Evolutionary conservation across 352 stramenopile genomes (phyloP), one percentile per base, ranked within the genome.

Genomic region (Phytophthora citrophthora): DNA sequence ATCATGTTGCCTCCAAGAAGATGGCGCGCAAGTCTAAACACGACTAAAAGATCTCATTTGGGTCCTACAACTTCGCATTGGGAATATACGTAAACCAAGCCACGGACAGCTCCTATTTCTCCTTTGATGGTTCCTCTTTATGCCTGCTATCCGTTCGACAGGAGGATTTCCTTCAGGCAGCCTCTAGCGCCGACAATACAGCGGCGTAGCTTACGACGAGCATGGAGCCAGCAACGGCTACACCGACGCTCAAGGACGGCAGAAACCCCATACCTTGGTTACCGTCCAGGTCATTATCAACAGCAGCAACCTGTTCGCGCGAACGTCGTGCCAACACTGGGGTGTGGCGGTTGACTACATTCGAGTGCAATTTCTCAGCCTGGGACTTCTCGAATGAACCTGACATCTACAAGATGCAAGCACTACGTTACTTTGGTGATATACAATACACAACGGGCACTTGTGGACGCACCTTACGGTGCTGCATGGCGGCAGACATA

Each of bases 401-500:
- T n/a, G 72, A 69, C 31, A 58, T 50, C 78, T 87, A 59, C 26
- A 3, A 16, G 16, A 50, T 20, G 13, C 15, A 31, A 26, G 16
- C n/a, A 15, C 4, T 36, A 8, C 61, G 43, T 18, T 8, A 48
- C 11, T 54, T 15, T 20, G 16, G 2, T 36, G 26, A 6, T 7
- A 26, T 32, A 20, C 23, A 29, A 5, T 13, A 20, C 13, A 49
- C 11, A 6, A 7, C 7, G 36, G 13, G 10, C 0, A 20, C 11
- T 7, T 39, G 12, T 24, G 18, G 2, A 31, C 54, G 10, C 51
- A 84, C 82, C 43, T 76, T 86, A 65, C 81, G 81, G 45, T 92
- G 79, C 56, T 90, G 81, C 46, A 74, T 52, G 16, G 76, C 83
- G 12, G 79, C 73, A 49, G 77, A 87, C 59, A 86, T 65, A 6